Percentiles rank a stretch among this genome's conserved stretches.
phyloP scores from a whole-genome alignment of 371 early-diverging fungal species.

The Actinomucor elegans region DNA sequence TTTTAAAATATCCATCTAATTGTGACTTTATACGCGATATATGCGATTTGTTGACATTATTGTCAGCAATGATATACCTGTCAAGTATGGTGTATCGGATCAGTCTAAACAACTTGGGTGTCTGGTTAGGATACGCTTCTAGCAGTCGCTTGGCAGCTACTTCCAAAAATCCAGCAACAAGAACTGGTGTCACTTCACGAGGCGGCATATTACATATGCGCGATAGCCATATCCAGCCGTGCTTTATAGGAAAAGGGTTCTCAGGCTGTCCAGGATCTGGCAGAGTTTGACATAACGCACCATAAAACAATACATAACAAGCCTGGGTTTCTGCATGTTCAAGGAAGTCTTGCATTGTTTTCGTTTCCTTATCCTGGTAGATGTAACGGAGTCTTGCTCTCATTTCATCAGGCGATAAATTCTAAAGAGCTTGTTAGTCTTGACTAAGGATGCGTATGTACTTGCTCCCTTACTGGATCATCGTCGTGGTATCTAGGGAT shows the following conservation, averaged over 20 bases:
- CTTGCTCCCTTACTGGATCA: constrained; percentile 58
- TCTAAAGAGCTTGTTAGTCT: too few relatives aligned
- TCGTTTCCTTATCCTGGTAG: constrained; percentile 54
- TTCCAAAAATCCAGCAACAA: constrained; percentile 63
- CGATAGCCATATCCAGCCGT: constrained; percentile 83
- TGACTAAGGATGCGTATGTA: too few relatives aligned
- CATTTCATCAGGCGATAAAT: constrained; percentile 37
- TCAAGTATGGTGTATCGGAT: constrained; percentile 18
- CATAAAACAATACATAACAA: constrained; percentile 74
- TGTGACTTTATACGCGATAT: constrained; percentile 13
- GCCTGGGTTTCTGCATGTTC: constrained; percentile 72
- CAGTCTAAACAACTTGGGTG: constrained; percentile 30
- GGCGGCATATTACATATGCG: constrained; percentile 76
- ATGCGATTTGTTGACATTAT: constrained; percentile 3
- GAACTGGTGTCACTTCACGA: constrained; percentile 68
- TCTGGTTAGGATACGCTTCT: constrained; percentile 34
- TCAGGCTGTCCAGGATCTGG: constrained; percentile 42
- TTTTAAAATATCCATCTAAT: constrained; percentile 11
- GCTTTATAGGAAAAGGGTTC: constrained; percentile 59
- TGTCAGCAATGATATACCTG: not conserved
- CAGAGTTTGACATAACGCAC: constrained; percentile 72
- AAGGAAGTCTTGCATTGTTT: constrained; percentile 37
- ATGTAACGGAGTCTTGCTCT: constrained; percentile 37
- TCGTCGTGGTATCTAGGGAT: constrained; percentile 67
- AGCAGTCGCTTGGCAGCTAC: constrained; percentile 38